A percentile compares a stretch with the other conserved stretches of the same genome.
Conservation (phyloP, 2,329 filamentous ascomycete species). For the Paraconiothyrium sp. region DNA sequence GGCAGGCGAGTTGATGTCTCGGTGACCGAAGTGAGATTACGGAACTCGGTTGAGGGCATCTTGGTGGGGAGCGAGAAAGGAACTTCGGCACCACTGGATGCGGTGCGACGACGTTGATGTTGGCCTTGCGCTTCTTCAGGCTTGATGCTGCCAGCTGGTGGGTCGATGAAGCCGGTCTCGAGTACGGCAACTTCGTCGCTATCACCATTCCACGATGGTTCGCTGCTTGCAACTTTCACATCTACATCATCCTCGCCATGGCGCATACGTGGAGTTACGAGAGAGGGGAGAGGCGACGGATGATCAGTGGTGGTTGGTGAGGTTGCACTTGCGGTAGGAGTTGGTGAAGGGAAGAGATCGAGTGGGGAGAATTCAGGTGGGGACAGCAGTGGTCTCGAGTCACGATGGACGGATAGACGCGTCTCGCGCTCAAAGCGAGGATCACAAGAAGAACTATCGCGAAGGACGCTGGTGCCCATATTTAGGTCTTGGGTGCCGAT, state of each 20-base stretch:
- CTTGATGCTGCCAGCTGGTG: slow-evolving; percentile 36
- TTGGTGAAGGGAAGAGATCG: slow-evolving; percentile 41
- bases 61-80: slow-evolving; percentile 29
- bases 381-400: slow-evolving; percentile 32
- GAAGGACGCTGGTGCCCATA: slow-evolving; percentile 32
- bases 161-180: slow-evolving; percentile 36
- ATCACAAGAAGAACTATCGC: slow-evolving; percentile 43
- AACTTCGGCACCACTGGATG: slow-evolving; percentile 44
- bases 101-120: slow-evolving; percentile 46
- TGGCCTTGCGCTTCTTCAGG: slow-evolving; percentile 27
- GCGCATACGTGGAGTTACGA: slow-evolving; percentile 45
- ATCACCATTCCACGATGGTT: slow-evolving; percentile 41
- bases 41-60: slow-evolving; percentile 12
- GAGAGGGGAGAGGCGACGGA: slow-evolving; percentile 46
- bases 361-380: slow-evolving; percentile 43
- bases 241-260: slow-evolving; percentile 37
- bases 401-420: slow-evolving; percentile 23
- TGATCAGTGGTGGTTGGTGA: slow-evolving; percentile 45
- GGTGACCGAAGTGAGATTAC: slow-evolving; percentile 33
- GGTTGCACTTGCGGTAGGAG: slow-evolving; percentile 34
- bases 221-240: slow-evolving; percentile 50
- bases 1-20: slow-evolving; percentile 35
- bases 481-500: slow-evolving; percentile 25
- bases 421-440: slow-evolving; percentile 26
- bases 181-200: slow-evolving; percentile 38